A percentile compares a stretch with the other conserved stretches of the same genome.
Conservation (phyloP, 2,329 filamentous ascomycete species). For the Cytospora schulzeri region DNA sequence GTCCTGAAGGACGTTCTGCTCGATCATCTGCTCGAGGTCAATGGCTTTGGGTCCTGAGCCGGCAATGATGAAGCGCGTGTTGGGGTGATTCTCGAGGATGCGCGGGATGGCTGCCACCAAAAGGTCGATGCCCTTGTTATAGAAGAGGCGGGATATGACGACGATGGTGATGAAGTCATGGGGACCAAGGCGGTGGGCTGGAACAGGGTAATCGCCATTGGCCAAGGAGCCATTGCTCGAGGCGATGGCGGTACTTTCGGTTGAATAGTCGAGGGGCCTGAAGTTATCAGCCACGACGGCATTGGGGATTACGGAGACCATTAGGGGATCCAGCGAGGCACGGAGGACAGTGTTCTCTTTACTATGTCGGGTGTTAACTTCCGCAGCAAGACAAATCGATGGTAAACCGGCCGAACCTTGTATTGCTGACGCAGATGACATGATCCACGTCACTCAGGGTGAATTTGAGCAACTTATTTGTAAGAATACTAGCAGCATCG, state of each 20-base stretch:
- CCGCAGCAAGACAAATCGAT: too few species aligned
- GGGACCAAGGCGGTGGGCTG: slow-evolving; percentile 72
- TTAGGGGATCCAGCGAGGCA: slow-evolving; percentile 90
- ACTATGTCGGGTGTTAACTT: slow-evolving; percentile 49
- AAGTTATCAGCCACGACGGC: slow-evolving; percentile 98
- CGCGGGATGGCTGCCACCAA: slow-evolving; percentile 95
- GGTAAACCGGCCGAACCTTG: slow-evolving; percentile 65
- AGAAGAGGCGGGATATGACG: slow-evolving; percentile 95
- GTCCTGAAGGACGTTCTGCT: slow-evolving; percentile 91
- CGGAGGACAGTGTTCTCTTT: slow-evolving; percentile 97
- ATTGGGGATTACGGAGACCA: slow-evolving; percentile 98
- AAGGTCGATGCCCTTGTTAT: slow-evolving; percentile 97
- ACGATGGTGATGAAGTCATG: slow-evolving; percentile 93
- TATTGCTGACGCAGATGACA: slow-evolving; percentile 97
- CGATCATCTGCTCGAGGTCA: slow-evolving; percentile 96
- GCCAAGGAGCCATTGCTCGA: slow-evolving; percentile 39
- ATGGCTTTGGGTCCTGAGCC: slow-evolving; percentile 96
- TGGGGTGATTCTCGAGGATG: slow-evolving; percentile 84
- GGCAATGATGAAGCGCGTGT: slow-evolving; percentile 95
- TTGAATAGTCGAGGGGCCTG: slow-evolving; percentile 62
- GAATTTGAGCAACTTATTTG: slow-evolving; percentile 97
- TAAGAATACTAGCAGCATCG: slow-evolving; percentile 91
- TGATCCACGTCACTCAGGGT: slow-evolving; percentile 95
- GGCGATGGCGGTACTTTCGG: slow-evolving; percentile 25
- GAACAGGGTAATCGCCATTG: slow-evolving; percentile 46